These are phyloP conservation scores for Themeda triandra DNA, from an alignment of 176 grass and related monocot species.

Conservation along the genomic window DNA sequence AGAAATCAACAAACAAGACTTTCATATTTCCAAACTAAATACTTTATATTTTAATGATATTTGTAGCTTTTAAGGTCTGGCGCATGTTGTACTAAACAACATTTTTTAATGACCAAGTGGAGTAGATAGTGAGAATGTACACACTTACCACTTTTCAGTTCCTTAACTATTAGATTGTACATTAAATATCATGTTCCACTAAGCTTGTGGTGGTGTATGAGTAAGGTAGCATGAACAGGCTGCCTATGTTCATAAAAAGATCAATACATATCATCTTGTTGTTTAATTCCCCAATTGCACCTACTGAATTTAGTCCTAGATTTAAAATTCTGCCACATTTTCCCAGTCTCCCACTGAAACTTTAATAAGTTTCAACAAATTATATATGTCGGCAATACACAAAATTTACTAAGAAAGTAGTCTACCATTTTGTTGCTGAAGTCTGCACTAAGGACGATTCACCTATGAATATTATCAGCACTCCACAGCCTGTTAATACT, in stretches of 20 bases:
- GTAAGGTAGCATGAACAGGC: slow-evolving; percentile 19
- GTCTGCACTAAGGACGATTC: too few species aligned
- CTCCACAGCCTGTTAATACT: not conserved
- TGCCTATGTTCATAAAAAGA: too few species aligned
- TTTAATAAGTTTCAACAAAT: not conserved
- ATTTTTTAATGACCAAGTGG: not conserved
- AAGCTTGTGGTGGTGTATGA: slow-evolving; percentile 11
- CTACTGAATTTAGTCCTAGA: not conserved
- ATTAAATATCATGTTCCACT: not conserved
- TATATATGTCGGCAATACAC: not conserved
- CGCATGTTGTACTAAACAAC: not conserved
- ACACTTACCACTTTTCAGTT: too few species aligned
- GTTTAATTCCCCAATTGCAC: not conserved
- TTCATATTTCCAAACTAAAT: too few species aligned
- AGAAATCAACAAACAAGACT: too few species aligned
- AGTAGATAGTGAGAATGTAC: too few species aligned
- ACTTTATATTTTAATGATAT: too few species aligned
- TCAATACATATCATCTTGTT: too few species aligned
- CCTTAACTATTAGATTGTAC: not conserved
- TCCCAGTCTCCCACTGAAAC: not conserved
- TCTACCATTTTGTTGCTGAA: not conserved
- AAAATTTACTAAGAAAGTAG: not conserved
- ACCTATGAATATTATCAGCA: too few species aligned
- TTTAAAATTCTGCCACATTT: not conserved
- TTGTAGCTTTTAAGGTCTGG: not conserved